These are phyloP conservation scores for Macadamia integrifolia DNA, from an alignment of 164 flowering plant genomes.

Conservation along the genomic window DNA sequence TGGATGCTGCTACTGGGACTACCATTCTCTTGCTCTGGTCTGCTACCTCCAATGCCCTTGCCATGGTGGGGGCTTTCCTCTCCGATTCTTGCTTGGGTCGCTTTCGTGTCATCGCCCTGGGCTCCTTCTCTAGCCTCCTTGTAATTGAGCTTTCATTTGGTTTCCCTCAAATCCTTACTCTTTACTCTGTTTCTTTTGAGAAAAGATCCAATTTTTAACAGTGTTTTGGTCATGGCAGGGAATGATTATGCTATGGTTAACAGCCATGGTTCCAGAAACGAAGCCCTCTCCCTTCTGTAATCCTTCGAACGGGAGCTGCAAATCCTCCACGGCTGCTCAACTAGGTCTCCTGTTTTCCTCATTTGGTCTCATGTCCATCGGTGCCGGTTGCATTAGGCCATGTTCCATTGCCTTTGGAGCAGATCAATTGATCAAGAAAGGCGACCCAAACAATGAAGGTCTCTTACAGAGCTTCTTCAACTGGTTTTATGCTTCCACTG, in stretches of 20 bases:
- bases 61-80: conserved; percentile 58
- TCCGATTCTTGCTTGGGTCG: conserved; percentile 73
- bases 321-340: conserved; percentile 37
- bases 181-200: not conserved
- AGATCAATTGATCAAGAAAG: conserved; percentile 47
- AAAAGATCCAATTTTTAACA: too few relatives aligned
- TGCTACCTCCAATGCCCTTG: conserved; percentile 53
- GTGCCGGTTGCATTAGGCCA: conserved; percentile 66
- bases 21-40: conserved; percentile 47
- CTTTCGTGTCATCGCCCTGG: conserved; percentile 51
- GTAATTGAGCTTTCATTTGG: conserved; percentile 1
- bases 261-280: conserved; percentile 44
- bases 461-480: conserved; percentile 50
- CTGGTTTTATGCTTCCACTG: conserved; percentile 60
- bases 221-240: conserved; percentile 30
- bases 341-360: conserved; percentile 30
- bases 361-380: conserved; percentile 52
- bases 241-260: conserved; percentile 54
- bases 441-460: conserved; percentile 37
- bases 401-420: conserved; percentile 79
- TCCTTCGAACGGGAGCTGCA: conserved; percentile 17
- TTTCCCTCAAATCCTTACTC: not conserved
- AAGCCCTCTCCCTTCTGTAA: conserved; percentile 39
- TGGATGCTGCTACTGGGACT: conserved; percentile 38
- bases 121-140: conserved; percentile 37